phyloP scores from a whole-genome alignment of 108 stramenopile genomes.

The Asterionellopsis glacialis region DNA sequence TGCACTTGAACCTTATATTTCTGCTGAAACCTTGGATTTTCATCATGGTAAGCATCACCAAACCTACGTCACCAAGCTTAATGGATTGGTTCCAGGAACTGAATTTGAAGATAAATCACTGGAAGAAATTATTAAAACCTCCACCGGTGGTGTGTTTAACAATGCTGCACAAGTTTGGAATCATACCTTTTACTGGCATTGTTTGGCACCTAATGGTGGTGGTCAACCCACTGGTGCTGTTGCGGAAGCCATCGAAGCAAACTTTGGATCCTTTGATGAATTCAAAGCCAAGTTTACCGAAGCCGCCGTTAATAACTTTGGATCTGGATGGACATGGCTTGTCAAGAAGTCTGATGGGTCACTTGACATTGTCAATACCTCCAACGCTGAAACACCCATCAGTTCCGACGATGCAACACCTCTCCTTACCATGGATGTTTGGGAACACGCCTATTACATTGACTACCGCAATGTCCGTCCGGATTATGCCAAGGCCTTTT shows the following conservation, averaged over 20 bases:
- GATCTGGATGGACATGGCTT: conserved; percentile 98
- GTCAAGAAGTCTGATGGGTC: conserved; percentile 56
- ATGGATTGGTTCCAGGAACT: too few species aligned
- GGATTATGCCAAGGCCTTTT: conserved; percentile 91
- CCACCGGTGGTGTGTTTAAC: too few species aligned
- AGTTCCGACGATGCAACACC: conserved; percentile 23
- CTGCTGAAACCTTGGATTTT: too few species aligned
- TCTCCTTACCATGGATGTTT: conserved; percentile 96
- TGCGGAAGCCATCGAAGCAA: conserved; percentile 62
- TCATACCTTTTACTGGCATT: too few species aligned
- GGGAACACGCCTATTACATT: conserved; percentile 82
- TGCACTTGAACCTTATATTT: too few species aligned
- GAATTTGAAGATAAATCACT: too few species aligned
- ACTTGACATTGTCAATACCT: not conserved
- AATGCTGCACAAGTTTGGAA: too few species aligned
- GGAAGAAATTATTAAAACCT: too few species aligned
- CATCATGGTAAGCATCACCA: too few species aligned
- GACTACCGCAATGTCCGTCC: conserved; percentile 93
- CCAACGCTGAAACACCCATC: too few species aligned
- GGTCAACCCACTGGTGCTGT: conserved; percentile 39
- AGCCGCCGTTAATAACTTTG: conserved; percentile 20
- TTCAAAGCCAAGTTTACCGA: conserved; percentile 76
- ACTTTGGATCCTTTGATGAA: conserved; percentile 80
- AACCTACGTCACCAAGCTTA: too few species aligned
- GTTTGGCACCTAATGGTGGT: conserved; percentile 23